Percentiles rank a stretch among this genome's conserved stretches.
Conservation (phyloP, 2,329 filamentous ascomycete species). For the Blastomyces parvus region DNA sequence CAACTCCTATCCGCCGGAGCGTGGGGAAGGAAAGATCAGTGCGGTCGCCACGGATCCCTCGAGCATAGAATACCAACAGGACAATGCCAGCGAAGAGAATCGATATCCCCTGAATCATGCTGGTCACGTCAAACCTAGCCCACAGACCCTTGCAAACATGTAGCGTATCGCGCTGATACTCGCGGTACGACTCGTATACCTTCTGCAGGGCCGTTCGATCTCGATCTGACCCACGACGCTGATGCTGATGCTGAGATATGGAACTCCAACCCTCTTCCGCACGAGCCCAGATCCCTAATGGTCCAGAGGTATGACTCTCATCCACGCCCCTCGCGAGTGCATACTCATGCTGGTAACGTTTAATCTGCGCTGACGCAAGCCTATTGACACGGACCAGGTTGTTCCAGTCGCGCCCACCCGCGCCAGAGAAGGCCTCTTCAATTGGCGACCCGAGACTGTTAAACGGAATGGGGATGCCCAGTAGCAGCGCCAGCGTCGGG, state of each 20-base stretch:
- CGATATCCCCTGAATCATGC: conserved; percentile 70
- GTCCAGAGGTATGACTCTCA: conserved; percentile 47
- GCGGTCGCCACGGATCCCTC: conserved; percentile 45
- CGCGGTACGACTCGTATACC: conserved; percentile 50
- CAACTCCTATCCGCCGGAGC: conserved; percentile 43
- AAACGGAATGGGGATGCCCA: conserved; percentile 89
- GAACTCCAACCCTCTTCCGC: conserved; percentile 48
- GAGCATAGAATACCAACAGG: conserved; percentile 63
- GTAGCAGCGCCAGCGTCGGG: conserved; percentile 74
- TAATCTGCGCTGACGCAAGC: conserved; percentile 72
- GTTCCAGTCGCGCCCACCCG: conserved; percentile 53
- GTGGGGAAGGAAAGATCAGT: conserved; percentile 46
- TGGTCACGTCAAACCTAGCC: conserved; percentile 81
- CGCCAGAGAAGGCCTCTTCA: conserved; percentile 78
- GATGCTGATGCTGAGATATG: conserved; percentile 32
- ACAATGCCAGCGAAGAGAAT: conserved; percentile 61
- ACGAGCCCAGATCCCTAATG: conserved; percentile 49
- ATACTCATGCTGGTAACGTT: conserved; percentile 81
- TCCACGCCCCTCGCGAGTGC: conserved; percentile 60
- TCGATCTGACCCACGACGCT: conserved; percentile 23
- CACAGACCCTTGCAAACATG: conserved; percentile 72
- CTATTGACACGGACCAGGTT: conserved; percentile 70
- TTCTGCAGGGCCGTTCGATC: conserved; percentile 32
- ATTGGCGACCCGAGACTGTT: conserved; percentile 92
- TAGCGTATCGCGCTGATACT: conserved; percentile 71